Conservation (phyloP, 2,329 filamentous ascomycete genomes). For the Stachybotrys chlorohalonatus region DNA sequence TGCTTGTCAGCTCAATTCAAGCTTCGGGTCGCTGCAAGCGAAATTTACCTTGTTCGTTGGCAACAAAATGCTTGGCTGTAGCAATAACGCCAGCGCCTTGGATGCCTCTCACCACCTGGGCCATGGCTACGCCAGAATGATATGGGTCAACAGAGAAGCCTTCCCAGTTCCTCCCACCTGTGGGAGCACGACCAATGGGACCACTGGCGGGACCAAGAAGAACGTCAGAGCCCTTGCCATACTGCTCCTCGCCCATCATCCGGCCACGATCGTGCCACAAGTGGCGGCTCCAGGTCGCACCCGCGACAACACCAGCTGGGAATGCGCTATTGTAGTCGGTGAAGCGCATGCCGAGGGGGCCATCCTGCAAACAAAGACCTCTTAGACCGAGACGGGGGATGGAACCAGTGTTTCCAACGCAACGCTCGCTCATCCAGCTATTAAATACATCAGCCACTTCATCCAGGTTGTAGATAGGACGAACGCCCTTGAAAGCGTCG, state of each 20-base stretch:
- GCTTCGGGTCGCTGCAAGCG: accelerated
- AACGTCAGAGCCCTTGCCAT: slow-evolving; percentile 68
- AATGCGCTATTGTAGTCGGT: slow-evolving; percentile 77
- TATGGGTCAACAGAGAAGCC: slow-evolving; percentile 64
- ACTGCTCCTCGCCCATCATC: slow-evolving; percentile 51
- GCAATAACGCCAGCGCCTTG: slow-evolving; percentile 77
- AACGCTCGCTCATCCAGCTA: slow-evolving; percentile 50
- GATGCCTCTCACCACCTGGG: slow-evolving; percentile 67
- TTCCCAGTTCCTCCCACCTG: slow-evolving; percentile 54
- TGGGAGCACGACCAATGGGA: slow-evolving; percentile 36
- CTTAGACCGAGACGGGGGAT: slow-evolving; percentile 62
- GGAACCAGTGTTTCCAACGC: slow-evolving; percentile 68
- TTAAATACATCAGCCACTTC: not conserved
- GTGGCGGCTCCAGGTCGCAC: slow-evolving; percentile 70
- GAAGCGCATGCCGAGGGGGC: slow-evolving; percentile 69
- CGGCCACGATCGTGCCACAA: slow-evolving; percentile 49
- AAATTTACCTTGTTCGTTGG: slow-evolving; percentile 55
- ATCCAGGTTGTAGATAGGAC: not conserved
- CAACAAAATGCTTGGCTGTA: slow-evolving; percentile 69
- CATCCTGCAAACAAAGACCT: slow-evolving; percentile 78
- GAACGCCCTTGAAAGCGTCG: too few species aligned
- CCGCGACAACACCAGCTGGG: slow-evolving; percentile 67
- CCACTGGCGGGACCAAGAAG: slow-evolving; percentile 46
- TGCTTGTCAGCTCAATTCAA: slow-evolving; percentile 2
- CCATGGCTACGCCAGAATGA: slow-evolving; percentile 62